Conservation (phyloP, 148 eudicot genomes). For the Silene conica region DNA sequence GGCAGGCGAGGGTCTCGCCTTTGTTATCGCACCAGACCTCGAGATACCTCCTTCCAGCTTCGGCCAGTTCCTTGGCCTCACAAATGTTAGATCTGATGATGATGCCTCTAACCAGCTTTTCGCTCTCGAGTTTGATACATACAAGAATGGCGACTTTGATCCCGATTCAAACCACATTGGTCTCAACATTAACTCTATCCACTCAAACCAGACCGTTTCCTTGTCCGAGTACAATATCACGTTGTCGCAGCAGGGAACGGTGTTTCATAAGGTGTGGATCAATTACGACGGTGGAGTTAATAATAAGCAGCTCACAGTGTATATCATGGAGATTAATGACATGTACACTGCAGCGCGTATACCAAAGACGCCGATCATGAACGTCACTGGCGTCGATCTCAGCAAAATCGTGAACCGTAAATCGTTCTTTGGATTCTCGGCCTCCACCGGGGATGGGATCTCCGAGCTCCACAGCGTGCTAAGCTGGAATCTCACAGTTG, state of each 20-base stretch:
- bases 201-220: constrained; percentile 30
- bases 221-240: constrained; percentile 35
- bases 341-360: constrained; percentile 9
- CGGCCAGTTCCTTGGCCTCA: constrained; percentile 57
- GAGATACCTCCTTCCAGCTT: constrained; percentile 34
- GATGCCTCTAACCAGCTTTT: constrained; percentile 28
- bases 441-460: constrained; percentile 44
- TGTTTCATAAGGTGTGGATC: constrained; percentile 63
- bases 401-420: constrained; percentile 30
- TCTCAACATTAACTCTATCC: constrained; percentile 43
- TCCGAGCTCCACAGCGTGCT: constrained; percentile 60
- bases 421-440: constrained; percentile 82
- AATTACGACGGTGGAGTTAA: constrained; percentile 49
- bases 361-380: constrained; percentile 47
- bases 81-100: constrained; percentile 48
- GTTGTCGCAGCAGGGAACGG: constrained; percentile 31
- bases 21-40: constrained; percentile 44
- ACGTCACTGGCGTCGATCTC: constrained; percentile 35
- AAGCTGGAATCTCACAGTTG: constrained; percentile 77
- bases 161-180: constrained; percentile 74
- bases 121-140: constrained; percentile 76
- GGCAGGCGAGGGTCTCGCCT: constrained; percentile 64
- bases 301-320: constrained; percentile 40
- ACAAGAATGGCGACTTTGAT: constrained; percentile 41
- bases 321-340: constrained; percentile 32